Base-by-base conservation (phyloP, 2,329 filamentous ascomycete species). In the Penicillium sp. region DNA sequence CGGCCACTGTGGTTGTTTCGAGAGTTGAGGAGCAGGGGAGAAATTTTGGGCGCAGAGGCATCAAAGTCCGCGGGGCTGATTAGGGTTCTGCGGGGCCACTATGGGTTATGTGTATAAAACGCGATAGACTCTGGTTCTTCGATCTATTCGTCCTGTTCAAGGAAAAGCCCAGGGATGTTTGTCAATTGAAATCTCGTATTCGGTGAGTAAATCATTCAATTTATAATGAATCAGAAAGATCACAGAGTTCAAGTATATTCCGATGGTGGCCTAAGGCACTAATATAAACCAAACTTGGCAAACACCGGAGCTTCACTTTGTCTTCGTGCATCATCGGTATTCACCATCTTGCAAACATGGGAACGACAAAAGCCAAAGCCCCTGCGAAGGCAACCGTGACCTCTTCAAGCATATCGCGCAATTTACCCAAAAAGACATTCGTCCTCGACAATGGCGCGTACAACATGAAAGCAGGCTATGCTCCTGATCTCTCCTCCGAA, bases 401-500 rank as follows among this genome's bases (percentile, higher is more conserved):
- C 6, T 75, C 48, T 6, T 54, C 57, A 16, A 52, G 76, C 42
- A 75, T 62, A 4, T 68, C 78, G 6, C 58, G 57, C 7, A 10
- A 54, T 23, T 75, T 83, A 7, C 85, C 86, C 0, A 68, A 79
- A 1, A 82, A 78, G 53, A 96, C 92, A 0, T 85, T 99, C 49
- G 81, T 99, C 42, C 80, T 99, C 66, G 94, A 99, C 76, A 96
- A 97, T 76, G 94, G 94, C 69, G 92, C 87, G 41, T 87, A 89
- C 74, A 92, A 86, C 6, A 83, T 99, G 71, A 99, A 99, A 76
- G 91, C 92, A 15, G 94, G 94, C 48, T 87, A 93, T 64, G 84
- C 76, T 21, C 70, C 85, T 1, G 71, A 76, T 33, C 60, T 51
- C 47, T 55, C 58, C 12, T 39, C 61, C 9, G 71, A 75, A 24